Evolutionary conservation across 768 basidiomycete genomes (phyloP).

Genomic region (Trametes coccinea): DNA sequence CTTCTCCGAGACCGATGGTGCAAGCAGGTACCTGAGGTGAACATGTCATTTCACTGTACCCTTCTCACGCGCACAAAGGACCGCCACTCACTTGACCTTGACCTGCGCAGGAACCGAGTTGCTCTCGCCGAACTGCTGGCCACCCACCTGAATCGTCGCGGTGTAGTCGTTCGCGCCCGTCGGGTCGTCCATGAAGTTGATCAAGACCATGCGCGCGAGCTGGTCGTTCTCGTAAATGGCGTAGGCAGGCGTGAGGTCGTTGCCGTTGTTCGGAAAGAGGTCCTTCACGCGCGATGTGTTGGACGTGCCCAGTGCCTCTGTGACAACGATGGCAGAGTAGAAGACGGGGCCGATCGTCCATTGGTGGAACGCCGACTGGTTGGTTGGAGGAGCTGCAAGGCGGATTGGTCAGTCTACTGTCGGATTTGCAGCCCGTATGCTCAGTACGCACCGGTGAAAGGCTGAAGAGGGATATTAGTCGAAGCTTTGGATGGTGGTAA

Average conservation of each 20-base stretch:
- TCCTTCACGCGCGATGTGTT: constrained; percentile 45
- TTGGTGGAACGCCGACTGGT: constrained; percentile 37
- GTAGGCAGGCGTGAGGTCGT: constrained; percentile 47
- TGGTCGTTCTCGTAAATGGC: constrained; percentile 48
- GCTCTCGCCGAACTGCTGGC: constrained; percentile 22
- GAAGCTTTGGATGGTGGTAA: not conserved
- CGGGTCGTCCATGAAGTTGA: constrained; percentile 50
- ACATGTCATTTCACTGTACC: not conserved
- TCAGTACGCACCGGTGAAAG: constrained; percentile 46
- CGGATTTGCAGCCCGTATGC: not conserved
- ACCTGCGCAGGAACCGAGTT: constrained; percentile 30
- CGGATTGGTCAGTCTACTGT: not conserved
- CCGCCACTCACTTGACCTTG: constrained; percentile 38
- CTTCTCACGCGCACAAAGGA: not conserved
- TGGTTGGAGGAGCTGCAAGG: constrained; percentile 43
- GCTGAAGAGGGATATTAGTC: constrained; percentile 30
- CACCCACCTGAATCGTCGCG: constrained; percentile 37
- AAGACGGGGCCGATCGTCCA: constrained; percentile 53
- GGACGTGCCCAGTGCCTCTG: constrained; percentile 49
- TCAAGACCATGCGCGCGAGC: constrained; percentile 43
- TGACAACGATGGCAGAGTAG: constrained; percentile 47
- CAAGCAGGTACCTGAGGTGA: constrained; percentile 33
- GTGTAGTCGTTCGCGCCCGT: constrained; percentile 43
- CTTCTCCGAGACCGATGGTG: constrained; percentile 43
- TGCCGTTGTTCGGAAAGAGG: constrained; percentile 34